Percentiles rank a stretch among this genome's conserved stretches.
Evolutionary conservation across 2,329 filamentous ascomycete species (phyloP).

Genomic region (Fusarium miscanthi): DNA sequence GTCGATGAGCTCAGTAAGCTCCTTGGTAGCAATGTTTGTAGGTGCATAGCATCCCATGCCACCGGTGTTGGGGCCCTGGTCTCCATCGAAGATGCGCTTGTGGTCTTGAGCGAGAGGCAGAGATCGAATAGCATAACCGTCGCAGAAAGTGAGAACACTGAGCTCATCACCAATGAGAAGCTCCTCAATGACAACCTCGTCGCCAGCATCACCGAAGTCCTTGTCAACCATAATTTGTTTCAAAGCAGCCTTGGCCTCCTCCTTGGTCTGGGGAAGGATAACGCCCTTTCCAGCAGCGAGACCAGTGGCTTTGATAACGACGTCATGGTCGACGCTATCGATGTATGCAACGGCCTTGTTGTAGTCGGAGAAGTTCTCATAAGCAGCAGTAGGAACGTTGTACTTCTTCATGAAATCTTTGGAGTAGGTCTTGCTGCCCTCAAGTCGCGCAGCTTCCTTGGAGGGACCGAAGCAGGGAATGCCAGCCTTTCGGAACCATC

Average conservation of each 20-base stretch:
- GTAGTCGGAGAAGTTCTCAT: slow-evolving; percentile 88
- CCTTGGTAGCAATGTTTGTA: slow-evolving; percentile 80
- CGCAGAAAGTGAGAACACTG: slow-evolving; percentile 90
- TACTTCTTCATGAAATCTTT: slow-evolving; percentile 98
- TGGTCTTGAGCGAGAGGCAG: slow-evolving; percentile 95
- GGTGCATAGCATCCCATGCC: slow-evolving; percentile 98
- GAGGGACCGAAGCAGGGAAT: slow-evolving; percentile 89
- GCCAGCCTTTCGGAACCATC: slow-evolving; percentile 78
- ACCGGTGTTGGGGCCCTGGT: slow-evolving; percentile 91
- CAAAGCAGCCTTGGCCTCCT: slow-evolving; percentile 84
- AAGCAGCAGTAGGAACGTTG: slow-evolving; percentile 89
- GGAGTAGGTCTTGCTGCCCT: slow-evolving; percentile 96
- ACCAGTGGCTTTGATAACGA: slow-evolving; percentile 95
- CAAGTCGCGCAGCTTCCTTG: slow-evolving; percentile 85
- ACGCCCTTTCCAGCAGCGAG: slow-evolving; percentile 96
- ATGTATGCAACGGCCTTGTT: slow-evolving; percentile 79
- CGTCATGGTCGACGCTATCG: slow-evolving; percentile 73
- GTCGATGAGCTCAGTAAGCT: slow-evolving; percentile 82
- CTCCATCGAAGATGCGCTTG: slow-evolving; percentile 92
- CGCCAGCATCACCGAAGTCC: slow-evolving; percentile 86
- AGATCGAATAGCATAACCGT: slow-evolving; percentile 85
- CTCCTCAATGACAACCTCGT: slow-evolving; percentile 96
- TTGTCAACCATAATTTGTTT: slow-evolving; percentile 90
- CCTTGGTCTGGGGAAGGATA: slow-evolving; percentile 83
- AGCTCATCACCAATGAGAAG: slow-evolving; percentile 92